A percentile compares a stretch with the other conserved stretches of the same genome.
Conservation (phyloP, 2,329 filamentous ascomycete species). For the Colletotrichum sublineola region DNA sequence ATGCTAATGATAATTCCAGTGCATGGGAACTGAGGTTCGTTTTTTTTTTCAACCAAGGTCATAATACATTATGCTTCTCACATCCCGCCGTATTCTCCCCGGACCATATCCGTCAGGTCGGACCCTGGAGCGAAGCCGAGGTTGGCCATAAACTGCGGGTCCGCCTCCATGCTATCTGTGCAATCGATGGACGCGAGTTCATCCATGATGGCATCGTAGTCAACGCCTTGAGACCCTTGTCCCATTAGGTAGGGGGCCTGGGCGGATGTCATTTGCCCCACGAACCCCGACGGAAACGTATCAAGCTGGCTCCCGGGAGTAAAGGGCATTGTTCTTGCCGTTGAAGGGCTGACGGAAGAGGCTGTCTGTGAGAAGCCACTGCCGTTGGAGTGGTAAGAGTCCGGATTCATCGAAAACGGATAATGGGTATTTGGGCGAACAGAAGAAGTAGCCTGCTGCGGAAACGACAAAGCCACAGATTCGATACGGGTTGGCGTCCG, state of each 20-base stretch:
- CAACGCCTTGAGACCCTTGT: slow-evolving; percentile 48
- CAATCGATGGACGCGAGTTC: slow-evolving; percentile 66
- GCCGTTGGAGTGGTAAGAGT: slow-evolving; percentile 30
- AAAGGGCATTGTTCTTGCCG: slow-evolving; percentile 40
- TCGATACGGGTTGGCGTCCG: slow-evolving; percentile 30
- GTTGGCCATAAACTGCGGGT: slow-evolving; percentile 76
- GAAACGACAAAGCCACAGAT: slow-evolving; percentile 5
- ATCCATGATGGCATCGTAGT: slow-evolving; percentile 67
- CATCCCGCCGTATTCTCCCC: slow-evolving; percentile 53
- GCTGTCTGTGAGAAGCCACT: slow-evolving; percentile 26
- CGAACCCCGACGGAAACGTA: slow-evolving; percentile 35
- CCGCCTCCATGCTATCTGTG: slow-evolving; percentile 63
- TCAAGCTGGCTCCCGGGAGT: slow-evolving; percentile 41
- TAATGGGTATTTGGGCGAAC: slow-evolving; percentile 26
- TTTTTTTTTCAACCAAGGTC: slow-evolving; percentile 20
- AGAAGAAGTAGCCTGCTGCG: slow-evolving; percentile 25
- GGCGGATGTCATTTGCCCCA: slow-evolving; percentile 38
- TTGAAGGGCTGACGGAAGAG: slow-evolving; percentile 41
- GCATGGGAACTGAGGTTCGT: slow-evolving; percentile 15
- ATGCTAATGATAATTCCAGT: neutral
- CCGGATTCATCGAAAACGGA: slow-evolving; percentile 27
- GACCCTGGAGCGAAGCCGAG: slow-evolving; percentile 74
- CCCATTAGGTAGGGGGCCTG: slow-evolving; percentile 46
- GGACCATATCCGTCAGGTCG: slow-evolving; percentile 66
- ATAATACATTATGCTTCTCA: slow-evolving; percentile 38